Conservation (phyloP, 2,329 filamentous ascomycete genomes). For the Colletotrichum zoysiae region DNA sequence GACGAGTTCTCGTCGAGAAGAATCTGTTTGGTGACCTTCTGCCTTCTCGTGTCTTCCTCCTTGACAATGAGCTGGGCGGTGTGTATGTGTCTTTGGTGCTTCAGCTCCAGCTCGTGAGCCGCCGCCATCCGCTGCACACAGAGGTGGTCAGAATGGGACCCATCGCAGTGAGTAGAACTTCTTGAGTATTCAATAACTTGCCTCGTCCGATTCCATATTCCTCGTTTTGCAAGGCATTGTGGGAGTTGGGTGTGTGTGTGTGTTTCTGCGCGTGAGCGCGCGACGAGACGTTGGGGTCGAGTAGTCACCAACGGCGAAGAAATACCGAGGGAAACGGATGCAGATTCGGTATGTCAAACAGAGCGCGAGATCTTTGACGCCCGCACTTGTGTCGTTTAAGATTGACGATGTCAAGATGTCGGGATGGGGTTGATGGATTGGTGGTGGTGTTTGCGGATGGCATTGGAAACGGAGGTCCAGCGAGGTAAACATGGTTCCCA, state of each 20-base stretch:
- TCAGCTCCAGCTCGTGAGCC: conserved; percentile 73
- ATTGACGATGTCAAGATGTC: conserved; percentile 15
- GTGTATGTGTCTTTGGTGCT: conserved; percentile 75
- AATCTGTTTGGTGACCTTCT: conserved; percentile 77
- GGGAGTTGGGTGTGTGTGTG: not conserved
- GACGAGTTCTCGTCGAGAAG: conserved; percentile 80
- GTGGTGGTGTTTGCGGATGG: conserved; percentile 25
- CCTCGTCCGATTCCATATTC: conserved; percentile 40
- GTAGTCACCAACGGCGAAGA: not conserved
- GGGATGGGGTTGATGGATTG: conserved; percentile 6
- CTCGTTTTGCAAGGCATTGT: conserved; percentile 40
- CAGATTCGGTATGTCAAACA: not conserved
- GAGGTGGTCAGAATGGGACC: not conserved
- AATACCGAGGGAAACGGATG: too few species aligned
- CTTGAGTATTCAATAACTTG: not conserved
- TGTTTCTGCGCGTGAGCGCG: conserved; percentile 37
- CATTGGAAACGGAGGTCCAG: conserved; percentile 14
- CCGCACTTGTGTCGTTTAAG: conserved; percentile 11
- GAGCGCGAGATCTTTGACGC: conserved; percentile 4
- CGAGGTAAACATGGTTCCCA: conserved; percentile 50
- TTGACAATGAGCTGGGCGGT: conserved; percentile 77
- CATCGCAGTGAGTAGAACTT: not conserved
- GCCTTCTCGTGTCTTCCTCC: conserved; percentile 79
- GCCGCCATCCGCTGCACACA: conserved; percentile 56
- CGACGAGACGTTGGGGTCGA: conserved; percentile 11